phyloP scores from a whole-genome alignment of 176 grass and related monocot species.

The Carex pumila region DNA sequence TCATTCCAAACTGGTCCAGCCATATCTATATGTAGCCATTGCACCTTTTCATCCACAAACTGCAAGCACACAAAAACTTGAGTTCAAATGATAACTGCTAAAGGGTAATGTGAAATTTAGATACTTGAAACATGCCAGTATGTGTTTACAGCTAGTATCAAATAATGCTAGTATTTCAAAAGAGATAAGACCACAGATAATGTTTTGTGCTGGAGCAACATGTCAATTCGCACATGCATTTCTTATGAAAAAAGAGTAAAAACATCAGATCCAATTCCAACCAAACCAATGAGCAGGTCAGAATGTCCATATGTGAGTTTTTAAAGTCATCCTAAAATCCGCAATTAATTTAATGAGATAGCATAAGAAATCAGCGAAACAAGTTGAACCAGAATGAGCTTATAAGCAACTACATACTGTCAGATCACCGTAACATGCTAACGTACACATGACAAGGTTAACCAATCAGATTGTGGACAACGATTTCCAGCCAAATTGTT shows the following conservation, averaged over 20 bases:
- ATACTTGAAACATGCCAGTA: background rate
- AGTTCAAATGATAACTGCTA: background rate
- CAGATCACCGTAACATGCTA: background rate
- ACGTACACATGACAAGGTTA: background rate
- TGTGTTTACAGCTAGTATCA: background rate
- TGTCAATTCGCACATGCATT: background rate
- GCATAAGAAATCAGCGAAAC: too few relatives aligned
- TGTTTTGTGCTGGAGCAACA: background rate
- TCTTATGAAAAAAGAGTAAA: background rate
- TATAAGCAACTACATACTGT: background rate
- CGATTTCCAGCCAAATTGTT: background rate
- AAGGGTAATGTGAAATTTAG: background rate
- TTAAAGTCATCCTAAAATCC: background rate
- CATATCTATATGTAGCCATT: slow-evolving; percentile 99
- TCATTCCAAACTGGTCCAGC: slow-evolving; percentile 88
- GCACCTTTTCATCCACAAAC: slow-evolving; percentile 94
- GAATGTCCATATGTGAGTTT: background rate
- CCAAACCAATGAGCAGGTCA: background rate
- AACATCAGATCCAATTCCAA: background rate
- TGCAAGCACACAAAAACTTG: slow-evolving; percentile 20
- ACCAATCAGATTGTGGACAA: background rate
- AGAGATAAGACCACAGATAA: background rate
- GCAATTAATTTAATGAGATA: background rate
- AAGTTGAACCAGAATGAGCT: too few relatives aligned
- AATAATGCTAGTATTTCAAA: background rate